phyloP scores from a whole-genome alignment of 306 rosid genomes.

The Vachellia pachyceras region DNA sequence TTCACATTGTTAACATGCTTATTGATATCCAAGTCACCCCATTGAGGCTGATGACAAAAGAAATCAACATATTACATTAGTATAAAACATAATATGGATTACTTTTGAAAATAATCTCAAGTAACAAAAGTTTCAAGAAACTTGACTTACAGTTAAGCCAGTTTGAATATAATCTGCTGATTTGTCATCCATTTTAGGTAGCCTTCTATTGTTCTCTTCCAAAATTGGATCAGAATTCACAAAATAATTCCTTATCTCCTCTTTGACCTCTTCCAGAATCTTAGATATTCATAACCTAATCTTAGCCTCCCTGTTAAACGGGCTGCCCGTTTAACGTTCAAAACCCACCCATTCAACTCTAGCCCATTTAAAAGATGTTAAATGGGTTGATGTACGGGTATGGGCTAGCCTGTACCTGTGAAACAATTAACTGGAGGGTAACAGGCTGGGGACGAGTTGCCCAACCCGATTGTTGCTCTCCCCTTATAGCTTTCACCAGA shows the following conservation, averaged over 20 bases:
- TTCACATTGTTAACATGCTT: constrained; percentile 99
- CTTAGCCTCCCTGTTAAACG: constrained; percentile 84
- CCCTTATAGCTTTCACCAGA: too few species aligned
- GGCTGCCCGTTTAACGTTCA: too few species aligned
- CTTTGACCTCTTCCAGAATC: constrained; percentile 85
- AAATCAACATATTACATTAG: constrained; percentile 8
- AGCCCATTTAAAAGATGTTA: too few species aligned
- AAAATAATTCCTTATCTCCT: constrained; percentile 78
- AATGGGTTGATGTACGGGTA: too few species aligned
- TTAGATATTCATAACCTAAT: too few species aligned
- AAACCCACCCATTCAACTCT: too few species aligned
- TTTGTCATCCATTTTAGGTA: constrained; percentile 71
- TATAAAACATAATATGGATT: background rate
- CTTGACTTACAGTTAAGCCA: constrained; percentile 73
- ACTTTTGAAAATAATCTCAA: constrained; percentile 4
- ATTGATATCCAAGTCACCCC: constrained; percentile 93
- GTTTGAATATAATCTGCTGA: constrained; percentile 62
- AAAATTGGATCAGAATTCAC: constrained; percentile 67
- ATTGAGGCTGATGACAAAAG: constrained; percentile 71
- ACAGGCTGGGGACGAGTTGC: too few species aligned
- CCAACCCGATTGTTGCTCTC: too few species aligned
- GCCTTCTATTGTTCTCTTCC: constrained; percentile 82
- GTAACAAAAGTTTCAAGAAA: background rate
- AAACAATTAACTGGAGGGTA: too few species aligned
- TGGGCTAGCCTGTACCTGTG: too few species aligned